Evolutionary conservation across 2,329 filamentous ascomycete genomes (phyloP), one percentile per base, ranked within the genome.

Genomic region (Epichloe hybrida): DNA sequence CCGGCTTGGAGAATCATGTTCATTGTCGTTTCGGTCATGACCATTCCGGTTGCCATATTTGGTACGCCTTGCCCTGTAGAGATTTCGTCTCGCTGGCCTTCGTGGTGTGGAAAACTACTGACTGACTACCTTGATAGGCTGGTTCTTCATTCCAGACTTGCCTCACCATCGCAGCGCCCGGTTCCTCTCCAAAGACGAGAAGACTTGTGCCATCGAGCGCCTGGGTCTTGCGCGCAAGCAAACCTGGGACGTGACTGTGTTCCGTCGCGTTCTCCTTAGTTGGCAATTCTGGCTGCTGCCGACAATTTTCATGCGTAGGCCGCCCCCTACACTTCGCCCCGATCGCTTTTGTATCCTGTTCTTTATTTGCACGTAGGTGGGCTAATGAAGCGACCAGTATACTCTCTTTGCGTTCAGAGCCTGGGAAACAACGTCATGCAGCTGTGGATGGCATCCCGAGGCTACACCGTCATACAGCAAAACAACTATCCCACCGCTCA

Each of bases 241-340:
- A n/a, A 37, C 42, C 2, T 54, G 53, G 53, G 53, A 51, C 21
- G 35, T 48, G 11, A 50, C 50, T 8, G 53, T 54, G 2, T 53
- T 54, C 37, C 48, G 46, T 35, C 53, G 53, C 34, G 53, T 54
- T 12, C 39, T 54, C 55, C 56, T 69, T 5, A 71, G 68, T 55
- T 72, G 70, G 70, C 70, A 72, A 46, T 72, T 72, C 51, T 72
- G 67, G 57, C 60, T 72, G 1, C 59, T 72, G 1, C 70, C 70
- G 0, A 62, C 66, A 1, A 66, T 72, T 5, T 72, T 72, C 56
- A 72, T 72, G 70, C 61, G 68, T 69, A 42, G 5, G 54, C 48
- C 64, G 55, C 7, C 36, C 27, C 27, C n/a, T 6, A 15, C 1
- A 6, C 42, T 7, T 23, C 4, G 11, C 7, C 39, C 39, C 39